Percentiles rank a stretch among this genome's conserved stretches.
phyloP scores from a whole-genome alignment of 371 early-diverging fungal genomes.

The Circinella minor region DNA sequence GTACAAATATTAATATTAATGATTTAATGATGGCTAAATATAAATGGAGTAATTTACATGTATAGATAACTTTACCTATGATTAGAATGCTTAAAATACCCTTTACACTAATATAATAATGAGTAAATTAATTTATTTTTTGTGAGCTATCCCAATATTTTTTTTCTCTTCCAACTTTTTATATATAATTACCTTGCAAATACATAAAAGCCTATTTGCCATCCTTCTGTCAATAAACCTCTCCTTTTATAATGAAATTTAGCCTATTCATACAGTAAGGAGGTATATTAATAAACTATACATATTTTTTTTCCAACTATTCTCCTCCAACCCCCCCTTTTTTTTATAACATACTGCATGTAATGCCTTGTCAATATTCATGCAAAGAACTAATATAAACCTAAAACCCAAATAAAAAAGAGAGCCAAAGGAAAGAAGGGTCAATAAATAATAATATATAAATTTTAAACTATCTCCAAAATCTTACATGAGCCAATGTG shows the following conservation, averaged over 20 bases:
- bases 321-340: background rate
- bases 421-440: too few relatives aligned
- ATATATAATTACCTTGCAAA: constrained; percentile 50
- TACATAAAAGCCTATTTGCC: constrained; percentile 61
- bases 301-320: background rate
- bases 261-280: constrained; percentile 29
- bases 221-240: constrained; percentile 55
- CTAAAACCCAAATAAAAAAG: constrained; percentile 23
- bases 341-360: constrained; percentile 47
- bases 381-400: constrained; percentile 47
- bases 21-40: too few relatives aligned
- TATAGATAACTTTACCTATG: constrained; percentile 34
- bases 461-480: background rate
- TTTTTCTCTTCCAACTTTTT: too few relatives aligned
- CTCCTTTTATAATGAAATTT: constrained; percentile 55
- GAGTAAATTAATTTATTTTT: too few relatives aligned
- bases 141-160: too few relatives aligned
- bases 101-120: constrained; percentile 39
- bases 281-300: too few relatives aligned
- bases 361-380: constrained; percentile 56
- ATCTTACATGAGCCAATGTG: constrained; percentile 60
- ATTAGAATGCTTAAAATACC: constrained; percentile 61
- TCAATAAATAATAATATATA: background rate
- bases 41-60: too few relatives aligned
- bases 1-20: too few relatives aligned